phyloP scores from a whole-genome alignment of 305 asterid species.

The Fraxinus albicans region DNA sequence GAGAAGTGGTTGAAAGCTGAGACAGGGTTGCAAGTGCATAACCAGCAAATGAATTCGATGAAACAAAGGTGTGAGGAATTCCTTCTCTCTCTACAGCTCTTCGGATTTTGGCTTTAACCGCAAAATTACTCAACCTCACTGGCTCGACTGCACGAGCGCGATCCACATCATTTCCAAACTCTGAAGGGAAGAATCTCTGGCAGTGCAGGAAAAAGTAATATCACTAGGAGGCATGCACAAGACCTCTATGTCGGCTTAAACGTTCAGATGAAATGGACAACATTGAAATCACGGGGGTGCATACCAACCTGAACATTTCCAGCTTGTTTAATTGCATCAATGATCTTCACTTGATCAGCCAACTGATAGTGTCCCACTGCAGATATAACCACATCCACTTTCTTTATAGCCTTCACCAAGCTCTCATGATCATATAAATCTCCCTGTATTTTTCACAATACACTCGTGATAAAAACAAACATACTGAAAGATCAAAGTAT shows the following conservation, averaged over 20 bases:
- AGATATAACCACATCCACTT: slow-evolving; percentile 37
- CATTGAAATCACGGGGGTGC: neutral
- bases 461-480: neutral
- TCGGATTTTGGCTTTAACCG: slow-evolving; percentile 18
- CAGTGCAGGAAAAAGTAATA: neutral
- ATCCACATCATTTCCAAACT: neutral
- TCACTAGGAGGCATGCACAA: neutral
- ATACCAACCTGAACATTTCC: slow-evolving; percentile 15
- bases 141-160: neutral
- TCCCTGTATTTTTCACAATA: neutral
- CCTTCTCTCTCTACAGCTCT: slow-evolving; percentile 29
- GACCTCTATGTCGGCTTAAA: neutral
- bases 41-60: slow-evolving; percentile 24
- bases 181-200: neutral
- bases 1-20: slow-evolving; percentile 17
- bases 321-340: slow-evolving; percentile 22
- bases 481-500: neutral
- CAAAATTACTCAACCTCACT: neutral
- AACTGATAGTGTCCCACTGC: neutral
- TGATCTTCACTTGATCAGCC: slow-evolving; percentile 19
- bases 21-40: slow-evolving; percentile 18
- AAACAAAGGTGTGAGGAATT: slow-evolving; percentile 27
- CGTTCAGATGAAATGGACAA: neutral
- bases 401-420: slow-evolving; percentile 32
- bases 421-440: slow-evolving; percentile 28